These are phyloP conservation scores for Lenwebbia sp. DNA, from an alignment of 345 rosid species.

Conservation along the genomic window DNA sequence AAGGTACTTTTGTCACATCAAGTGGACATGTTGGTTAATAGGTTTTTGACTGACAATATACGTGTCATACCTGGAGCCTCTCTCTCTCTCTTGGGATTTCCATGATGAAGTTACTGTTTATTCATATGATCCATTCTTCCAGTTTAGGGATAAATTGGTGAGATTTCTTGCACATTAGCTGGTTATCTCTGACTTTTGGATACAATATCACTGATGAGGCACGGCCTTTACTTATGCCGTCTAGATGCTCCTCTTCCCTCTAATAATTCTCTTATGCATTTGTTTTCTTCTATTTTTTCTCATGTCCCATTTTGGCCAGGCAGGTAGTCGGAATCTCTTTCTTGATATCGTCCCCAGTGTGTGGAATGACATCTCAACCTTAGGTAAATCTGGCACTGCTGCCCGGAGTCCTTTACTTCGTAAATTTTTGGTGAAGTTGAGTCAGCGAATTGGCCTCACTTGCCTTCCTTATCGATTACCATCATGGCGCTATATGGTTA, in stretches of 20 bases:
- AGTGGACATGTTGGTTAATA: not conserved
- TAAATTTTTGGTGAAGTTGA: conserved; percentile 70
- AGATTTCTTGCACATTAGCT: not conserved
- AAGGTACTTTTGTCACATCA: conserved; percentile 43
- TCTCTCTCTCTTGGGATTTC: not conserved
- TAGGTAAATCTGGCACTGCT: conserved; percentile 55
- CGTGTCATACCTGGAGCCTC: not conserved
- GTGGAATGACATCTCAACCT: conserved; percentile 49
- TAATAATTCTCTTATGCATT: not conserved
- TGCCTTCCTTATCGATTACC: conserved; percentile 82
- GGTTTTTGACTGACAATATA: not conserved
- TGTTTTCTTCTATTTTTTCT: not conserved
- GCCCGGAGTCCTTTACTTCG: conserved; percentile 75
- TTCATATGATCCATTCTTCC: not conserved
- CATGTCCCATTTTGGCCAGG: conserved; percentile 32
- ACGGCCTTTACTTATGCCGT: not conserved
- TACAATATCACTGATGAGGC: not conserved
- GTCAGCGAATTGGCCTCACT: conserved; percentile 78
- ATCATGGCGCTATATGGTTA: conserved; percentile 86
- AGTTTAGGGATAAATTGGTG: not conserved
- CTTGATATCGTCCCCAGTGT: conserved; percentile 46
- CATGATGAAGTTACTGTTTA: not conserved
- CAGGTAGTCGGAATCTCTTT: conserved; percentile 56
- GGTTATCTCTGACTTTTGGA: not conserved
- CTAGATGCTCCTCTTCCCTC: not conserved